phyloP scores from a whole-genome alignment of 163 green algal species.

The Smithsoniella earleae region DNA sequence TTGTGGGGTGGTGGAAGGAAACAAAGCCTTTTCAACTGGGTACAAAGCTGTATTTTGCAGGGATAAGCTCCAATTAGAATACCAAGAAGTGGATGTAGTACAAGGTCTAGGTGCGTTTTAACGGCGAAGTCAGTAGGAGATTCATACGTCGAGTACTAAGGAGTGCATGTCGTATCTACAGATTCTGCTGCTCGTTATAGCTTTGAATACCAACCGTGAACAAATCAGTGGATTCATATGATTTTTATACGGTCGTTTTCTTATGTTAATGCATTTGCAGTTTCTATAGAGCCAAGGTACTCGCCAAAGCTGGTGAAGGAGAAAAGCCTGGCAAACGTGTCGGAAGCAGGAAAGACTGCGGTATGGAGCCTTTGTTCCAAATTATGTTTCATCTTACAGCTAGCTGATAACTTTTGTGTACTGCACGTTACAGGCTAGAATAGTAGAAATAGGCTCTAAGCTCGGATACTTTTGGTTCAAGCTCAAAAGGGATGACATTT shows the following conservation, averaged over 20 bases:
- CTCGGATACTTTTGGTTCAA: not conserved
- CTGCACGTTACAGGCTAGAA: not conserved
- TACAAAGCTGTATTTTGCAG: not conserved
- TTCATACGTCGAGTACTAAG: no score
- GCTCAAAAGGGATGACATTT: slow-evolving; percentile 7
- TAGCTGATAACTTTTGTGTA: not conserved
- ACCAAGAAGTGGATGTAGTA: slow-evolving; percentile 13
- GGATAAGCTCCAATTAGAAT: slow-evolving; percentile 17
- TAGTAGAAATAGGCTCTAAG: not conserved
- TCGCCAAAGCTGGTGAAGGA: slow-evolving; percentile 11
- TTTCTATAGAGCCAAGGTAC: slow-evolving; percentile 3
- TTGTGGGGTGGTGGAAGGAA: not conserved
- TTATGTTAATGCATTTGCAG: no score
- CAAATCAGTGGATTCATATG: no score
- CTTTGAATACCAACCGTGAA: no score
- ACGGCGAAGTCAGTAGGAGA: no score
- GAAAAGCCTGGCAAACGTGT: not conserved
- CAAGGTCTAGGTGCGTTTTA: not conserved
- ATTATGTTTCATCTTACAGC: not conserved
- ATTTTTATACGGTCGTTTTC: no score
- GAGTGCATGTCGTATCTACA: no score
- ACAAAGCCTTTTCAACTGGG: not conserved
- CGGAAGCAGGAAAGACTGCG: slow-evolving; percentile 4
- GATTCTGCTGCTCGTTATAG: no score
- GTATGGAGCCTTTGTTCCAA: not conserved